Evolutionary conservation across 176 grass and related monocot genomes (phyloP).

Genomic region (Triticum dicoccoides): DNA sequence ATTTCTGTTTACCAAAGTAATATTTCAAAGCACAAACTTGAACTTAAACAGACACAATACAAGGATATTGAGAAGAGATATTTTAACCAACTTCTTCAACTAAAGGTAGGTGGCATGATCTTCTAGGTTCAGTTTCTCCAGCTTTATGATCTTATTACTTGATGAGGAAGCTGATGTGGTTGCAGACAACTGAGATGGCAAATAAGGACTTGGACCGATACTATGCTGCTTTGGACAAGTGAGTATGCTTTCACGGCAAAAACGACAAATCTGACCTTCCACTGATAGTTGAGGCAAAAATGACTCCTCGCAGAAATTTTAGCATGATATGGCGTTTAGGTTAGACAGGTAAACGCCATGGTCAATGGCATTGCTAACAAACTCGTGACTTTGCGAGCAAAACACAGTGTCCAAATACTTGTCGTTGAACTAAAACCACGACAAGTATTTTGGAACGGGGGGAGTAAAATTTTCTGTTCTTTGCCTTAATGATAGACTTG

Average conservation of each 20-base stretch:
- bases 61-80: constrained; percentile 90
- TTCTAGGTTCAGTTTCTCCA: constrained; percentile 22
- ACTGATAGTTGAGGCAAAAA: neutral
- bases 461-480: neutral
- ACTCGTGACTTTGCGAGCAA: neutral
- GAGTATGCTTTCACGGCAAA: neutral
- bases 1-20: constrained; percentile 89
- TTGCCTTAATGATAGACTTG: neutral
- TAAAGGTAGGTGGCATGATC: constrained; percentile 66
- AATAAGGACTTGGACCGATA: constrained; percentile 97
- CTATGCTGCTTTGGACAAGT: constrained; percentile 95
- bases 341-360: neutral
- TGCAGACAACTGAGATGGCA: constrained; percentile 95
- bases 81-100: constrained; percentile 91
- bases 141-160: constrained; percentile 30
- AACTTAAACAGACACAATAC: constrained; percentile 92
- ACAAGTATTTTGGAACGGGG: no score
- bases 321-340: neutral
- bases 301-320: neutral
- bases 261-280: neutral
- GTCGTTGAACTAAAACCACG: no score
- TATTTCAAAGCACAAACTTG: constrained; percentile 84
- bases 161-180: constrained; percentile 22
- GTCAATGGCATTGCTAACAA: neutral
- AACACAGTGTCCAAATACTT: neutral